These are phyloP conservation scores for Verticillium nonalfalfae DNA, from an alignment of 2,329 filamentous ascomycete genomes.

Conservation along the genomic window DNA sequence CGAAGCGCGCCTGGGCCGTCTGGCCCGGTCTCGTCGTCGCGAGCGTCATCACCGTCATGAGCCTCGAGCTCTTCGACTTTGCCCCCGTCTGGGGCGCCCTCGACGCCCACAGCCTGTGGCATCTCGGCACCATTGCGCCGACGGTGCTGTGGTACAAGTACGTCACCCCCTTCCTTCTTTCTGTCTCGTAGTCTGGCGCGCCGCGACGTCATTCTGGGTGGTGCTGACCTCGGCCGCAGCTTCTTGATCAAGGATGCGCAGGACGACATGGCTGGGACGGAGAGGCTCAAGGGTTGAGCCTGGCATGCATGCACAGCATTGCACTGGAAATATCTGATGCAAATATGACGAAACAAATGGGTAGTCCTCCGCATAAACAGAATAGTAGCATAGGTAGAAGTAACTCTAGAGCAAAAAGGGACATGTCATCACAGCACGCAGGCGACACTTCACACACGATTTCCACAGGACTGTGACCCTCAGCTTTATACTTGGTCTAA, in stretches of 20 bases:
- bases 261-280: slow-evolving; percentile 66
- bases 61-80: slow-evolving; percentile 91
- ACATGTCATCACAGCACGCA: neutral
- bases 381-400: no score
- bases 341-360: no score
- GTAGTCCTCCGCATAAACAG: no score
- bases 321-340: no score
- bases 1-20: slow-evolving; percentile 70
- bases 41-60: slow-evolving; percentile 91
- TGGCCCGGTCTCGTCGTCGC: slow-evolving; percentile 89
- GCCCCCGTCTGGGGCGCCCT: slow-evolving; percentile 74
- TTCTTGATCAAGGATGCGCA: slow-evolving; percentile 82
- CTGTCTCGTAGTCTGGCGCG: no score
- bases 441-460: neutral
- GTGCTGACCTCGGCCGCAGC: slow-evolving; percentile 34
- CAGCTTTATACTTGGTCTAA: slow-evolving; percentile 1
- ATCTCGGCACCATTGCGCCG: slow-evolving; percentile 84
- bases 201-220: no score
- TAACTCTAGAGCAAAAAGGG: no score
- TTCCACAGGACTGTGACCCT: neutral
- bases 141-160: slow-evolving; percentile 93
- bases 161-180: slow-evolving; percentile 30
- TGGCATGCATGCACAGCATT: no score
- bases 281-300: slow-evolving; percentile 53
- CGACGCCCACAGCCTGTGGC: slow-evolving; percentile 95